Base-by-base conservation (phyloP, 495 filamentous ascomycete species). In the Talaromyces thailandensis region DNA sequence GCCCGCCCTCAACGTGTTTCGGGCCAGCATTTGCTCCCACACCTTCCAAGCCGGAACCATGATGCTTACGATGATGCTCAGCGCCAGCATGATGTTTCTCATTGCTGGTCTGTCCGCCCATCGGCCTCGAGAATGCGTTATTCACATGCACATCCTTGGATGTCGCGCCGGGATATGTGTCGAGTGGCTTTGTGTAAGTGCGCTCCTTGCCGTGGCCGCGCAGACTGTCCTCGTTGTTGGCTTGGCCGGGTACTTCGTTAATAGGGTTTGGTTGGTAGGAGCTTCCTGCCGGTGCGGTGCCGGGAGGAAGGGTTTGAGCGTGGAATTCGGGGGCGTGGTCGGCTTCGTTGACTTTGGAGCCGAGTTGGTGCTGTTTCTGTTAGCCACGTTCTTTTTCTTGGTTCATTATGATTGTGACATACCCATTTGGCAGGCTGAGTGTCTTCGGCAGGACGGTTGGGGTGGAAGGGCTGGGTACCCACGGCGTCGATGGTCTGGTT, bases 251-350 rank as follows among this genome's bases (percentile, higher is more conserved):
- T 21, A 71, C 65, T 53, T 81, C 77, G 65, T 69, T 67, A 25
- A 69, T 67, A 12, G 80, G 64, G 66, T 86, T 82, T 9, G 89
- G 84, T 2, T 72, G 64, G 75, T 83, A 89, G 9, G 87, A 88
- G 64, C 75, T 67, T 63, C 83, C 78, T 1, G 73, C 68, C 0
- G 90, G 89, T 0, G 89, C 90, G 6, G 84, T 84, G 56, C 89
- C 89, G 0, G 86, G 71, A 0, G 86, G 76, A 40, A 84, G 73
- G 18, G 81, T 82, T 70, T 91, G 60, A 35, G 82, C 80, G 64
- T 75, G 73, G 78, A 88, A 91, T 66, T 87, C 87, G 51, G 84
- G 84, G 37, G 70, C 74, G 64, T 76, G 70, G 66, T 93, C 87
- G 60, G 76, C 76, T 61, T 84, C 84, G 48, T 72, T 75, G 56